Evolutionary conservation across 106 monocot genomes (phyloP), one percentile per base, ranked within the genome.

Genomic region (Allium cepa): DNA sequence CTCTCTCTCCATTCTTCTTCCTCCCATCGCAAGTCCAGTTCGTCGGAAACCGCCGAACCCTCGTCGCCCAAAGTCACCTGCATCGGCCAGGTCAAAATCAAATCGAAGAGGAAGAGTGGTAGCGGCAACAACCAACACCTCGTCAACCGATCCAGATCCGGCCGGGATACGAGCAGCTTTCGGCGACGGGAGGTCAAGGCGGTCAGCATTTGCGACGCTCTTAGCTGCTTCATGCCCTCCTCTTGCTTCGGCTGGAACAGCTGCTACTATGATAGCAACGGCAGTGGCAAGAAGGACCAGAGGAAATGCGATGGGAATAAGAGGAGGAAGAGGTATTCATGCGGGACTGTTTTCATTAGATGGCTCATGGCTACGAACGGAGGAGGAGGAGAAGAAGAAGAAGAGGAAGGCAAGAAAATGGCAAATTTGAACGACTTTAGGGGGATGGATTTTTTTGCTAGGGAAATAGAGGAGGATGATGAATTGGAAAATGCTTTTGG

Each of bases 51-150:
- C 0, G 82, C 82, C 11, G 97, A 99, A 77, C 97, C 97, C 1
- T 82, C 89, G 2, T 99, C 97, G 7, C 97, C 97, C 9, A 99
- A 99, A 69, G 97, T 99, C 11, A 99, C 97, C 14, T 99, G 97
- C 92, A 99, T 99, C 53, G 97, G 97, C 16, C 97, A 99, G 64
- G 97, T 99, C 4, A 73, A 90, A 55, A 92, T 99, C 11, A 90
- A 77, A 46, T 70, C 64, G 47, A 78, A 78, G 71, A 75, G 74
- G 71, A 82, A 83, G 76, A 77, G 60, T 46, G 67, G 50, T 14
- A 64, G 49, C 53, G 15, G 15, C 15, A 55, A 55, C 13, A 47
- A 17, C 11, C 14, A 47, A 13, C 11, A 65, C 26, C 26, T 26
- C 72, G 59, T 72, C 57, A 14, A 58, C 70, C 62, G 85, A 63